Percentiles rank a stretch among this genome's conserved stretches.
Evolutionary conservation across 257 asterid species (phyloP).

Genomic region (Solanum habrochaites): DNA sequence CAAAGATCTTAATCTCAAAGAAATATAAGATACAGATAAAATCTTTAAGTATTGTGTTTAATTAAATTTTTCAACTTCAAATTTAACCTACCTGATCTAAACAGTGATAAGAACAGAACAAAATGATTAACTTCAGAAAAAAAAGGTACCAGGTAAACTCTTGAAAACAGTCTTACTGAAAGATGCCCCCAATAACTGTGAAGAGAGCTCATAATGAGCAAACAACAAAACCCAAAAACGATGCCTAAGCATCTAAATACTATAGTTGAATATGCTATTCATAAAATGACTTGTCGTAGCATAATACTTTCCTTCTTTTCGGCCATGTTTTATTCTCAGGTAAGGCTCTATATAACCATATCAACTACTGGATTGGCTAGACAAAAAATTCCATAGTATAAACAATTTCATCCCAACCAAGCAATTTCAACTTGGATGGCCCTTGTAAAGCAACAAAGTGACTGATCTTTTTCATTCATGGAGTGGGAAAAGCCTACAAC

Average conservation of each 20-base stretch:
- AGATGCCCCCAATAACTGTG: neutral
- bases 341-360: neutral
- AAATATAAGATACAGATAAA: neutral
- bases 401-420: neutral
- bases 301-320: neutral
- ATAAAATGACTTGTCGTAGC: neutral
- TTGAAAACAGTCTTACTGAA: neutral
- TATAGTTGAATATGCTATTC: neutral
- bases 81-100: neutral
- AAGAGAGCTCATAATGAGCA: neutral
- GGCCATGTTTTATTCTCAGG: neutral
- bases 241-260: neutral
- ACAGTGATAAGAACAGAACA: neutral
- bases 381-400: neutral
- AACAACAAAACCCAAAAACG: neutral
- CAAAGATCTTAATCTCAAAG: neutral
- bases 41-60: neutral
- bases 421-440: neutral
- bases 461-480: neutral
- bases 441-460: neutral
- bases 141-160: neutral
- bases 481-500: neutral
- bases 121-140: neutral
- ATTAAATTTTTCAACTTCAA: neutral
- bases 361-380: neutral